These are phyloP conservation scores for Candida vartiovaarae DNA, from an alignment of 805 yeast genomes.

Conservation along the genomic window DNA sequence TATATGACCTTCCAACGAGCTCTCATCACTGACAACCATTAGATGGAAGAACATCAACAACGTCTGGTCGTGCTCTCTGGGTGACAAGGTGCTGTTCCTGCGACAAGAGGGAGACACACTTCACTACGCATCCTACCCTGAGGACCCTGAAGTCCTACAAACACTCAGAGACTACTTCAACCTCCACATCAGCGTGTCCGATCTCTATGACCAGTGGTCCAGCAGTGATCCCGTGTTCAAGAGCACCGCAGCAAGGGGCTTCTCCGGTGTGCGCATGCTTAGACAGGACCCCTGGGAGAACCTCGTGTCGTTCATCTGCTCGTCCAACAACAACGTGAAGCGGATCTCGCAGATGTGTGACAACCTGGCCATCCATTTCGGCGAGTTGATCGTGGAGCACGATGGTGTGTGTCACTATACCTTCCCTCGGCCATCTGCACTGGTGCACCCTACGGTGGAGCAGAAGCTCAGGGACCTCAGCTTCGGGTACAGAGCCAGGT, in stretches of 20 bases:
- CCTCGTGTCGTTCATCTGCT: constrained; percentile 81
- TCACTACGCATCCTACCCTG: constrained; percentile 43
- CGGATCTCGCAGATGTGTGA: constrained; percentile 92
- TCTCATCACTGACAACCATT: constrained; percentile 1
- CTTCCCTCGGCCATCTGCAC: constrained; percentile 62
- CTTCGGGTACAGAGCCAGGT: constrained; percentile 92
- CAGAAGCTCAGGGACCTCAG: constrained; percentile 35
- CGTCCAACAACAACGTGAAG: constrained; percentile 92
- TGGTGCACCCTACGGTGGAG: constrained; percentile 38
- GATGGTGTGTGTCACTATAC: constrained; percentile 54
- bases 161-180: constrained; percentile 67
- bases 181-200: constrained; percentile 44
- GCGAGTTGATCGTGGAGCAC: constrained; percentile 46
- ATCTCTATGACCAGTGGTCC: constrained; percentile 58
- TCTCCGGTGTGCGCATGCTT: constrained; percentile 73
- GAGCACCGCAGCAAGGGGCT: constrained; percentile 26
- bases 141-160: constrained; percentile 28
- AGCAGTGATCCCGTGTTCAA: constrained; percentile 43
- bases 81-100: constrained; percentile 55
- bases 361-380: constrained; percentile 62
- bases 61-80: constrained; percentile 59
- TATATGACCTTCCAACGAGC: not conserved
- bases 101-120: constrained; percentile 48
- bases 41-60: constrained; percentile 62
- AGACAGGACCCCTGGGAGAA: constrained; percentile 98